Evolutionary conservation across 345 rosid genomes (phyloP).

Genomic region (Laguncularia racemosa): DNA sequence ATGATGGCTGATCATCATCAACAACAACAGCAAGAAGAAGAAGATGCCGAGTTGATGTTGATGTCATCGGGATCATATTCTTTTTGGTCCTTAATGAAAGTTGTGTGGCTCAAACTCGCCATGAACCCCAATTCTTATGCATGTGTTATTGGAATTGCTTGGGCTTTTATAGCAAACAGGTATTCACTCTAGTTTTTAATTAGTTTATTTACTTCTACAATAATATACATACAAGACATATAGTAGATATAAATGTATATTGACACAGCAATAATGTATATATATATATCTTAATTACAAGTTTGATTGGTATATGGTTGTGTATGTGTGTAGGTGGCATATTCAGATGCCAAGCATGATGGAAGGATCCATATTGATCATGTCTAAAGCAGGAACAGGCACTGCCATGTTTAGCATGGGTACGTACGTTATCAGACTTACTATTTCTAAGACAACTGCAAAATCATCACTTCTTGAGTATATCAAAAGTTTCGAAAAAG

Average conservation of each 20-base stretch:
- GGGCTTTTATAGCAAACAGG: constrained; percentile 43
- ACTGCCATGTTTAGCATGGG: constrained; percentile 98
- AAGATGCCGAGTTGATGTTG: not conserved
- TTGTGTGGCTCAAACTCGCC: constrained; percentile 35
- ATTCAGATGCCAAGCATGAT: constrained; percentile 67
- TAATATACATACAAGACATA: no score
- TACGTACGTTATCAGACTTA: no score
- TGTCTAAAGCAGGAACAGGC: constrained; percentile 91
- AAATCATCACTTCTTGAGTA: no score
- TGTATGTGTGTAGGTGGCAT: constrained; percentile 49
- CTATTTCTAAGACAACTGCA: no score
- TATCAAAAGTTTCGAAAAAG: no score
- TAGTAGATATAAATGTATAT: not conserved
- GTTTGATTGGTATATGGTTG: no score
- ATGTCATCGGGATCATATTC: constrained; percentile 8
- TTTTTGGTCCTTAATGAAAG: constrained; percentile 46
- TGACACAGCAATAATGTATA: not conserved
- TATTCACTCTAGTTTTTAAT: no score
- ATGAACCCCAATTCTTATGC: constrained; percentile 41
- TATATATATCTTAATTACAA: not conserved
- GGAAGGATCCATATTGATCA: constrained; percentile 66
- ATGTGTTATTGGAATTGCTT: constrained; percentile 31
- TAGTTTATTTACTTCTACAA: no score
- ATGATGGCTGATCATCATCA: not conserved
- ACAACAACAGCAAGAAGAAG: no score